Evolutionary conservation across 805 yeast species (phyloP).

Genomic region (Yarrowia yakushimensis): DNA sequence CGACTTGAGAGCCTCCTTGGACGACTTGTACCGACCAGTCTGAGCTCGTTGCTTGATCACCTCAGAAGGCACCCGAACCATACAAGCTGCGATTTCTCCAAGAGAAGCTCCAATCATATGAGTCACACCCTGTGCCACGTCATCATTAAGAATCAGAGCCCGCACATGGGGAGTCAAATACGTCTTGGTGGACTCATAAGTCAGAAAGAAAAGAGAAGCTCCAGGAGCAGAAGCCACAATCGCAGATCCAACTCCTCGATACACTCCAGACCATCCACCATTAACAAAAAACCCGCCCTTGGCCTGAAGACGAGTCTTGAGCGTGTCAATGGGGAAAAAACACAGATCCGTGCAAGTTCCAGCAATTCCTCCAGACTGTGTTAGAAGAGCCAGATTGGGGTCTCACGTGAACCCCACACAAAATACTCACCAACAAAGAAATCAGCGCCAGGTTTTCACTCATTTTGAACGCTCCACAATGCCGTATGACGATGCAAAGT

Average conservation of each 20-base stretch:
- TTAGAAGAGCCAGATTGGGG: no score
- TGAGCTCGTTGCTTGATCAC: slow-evolving; percentile 95
- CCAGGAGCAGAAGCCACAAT: slow-evolving; percentile 92
- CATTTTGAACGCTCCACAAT: slow-evolving; percentile 1
- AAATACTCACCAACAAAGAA: slow-evolving; percentile 26
- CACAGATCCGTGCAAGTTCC: slow-evolving; percentile 94
- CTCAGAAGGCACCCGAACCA: slow-evolving; percentile 94
- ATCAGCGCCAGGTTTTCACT: slow-evolving; percentile 26
- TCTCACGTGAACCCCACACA: background rate
- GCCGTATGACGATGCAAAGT: background rate
- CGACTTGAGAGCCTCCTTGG: slow-evolving; percentile 63
- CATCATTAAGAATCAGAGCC: slow-evolving; percentile 34
- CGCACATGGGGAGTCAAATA: slow-evolving; percentile 41
- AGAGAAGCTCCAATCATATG: slow-evolving; percentile 87
- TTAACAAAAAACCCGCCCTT: slow-evolving; percentile 87
- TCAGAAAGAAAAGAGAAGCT: slow-evolving; percentile 71
- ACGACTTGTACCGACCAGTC: slow-evolving; percentile 54
- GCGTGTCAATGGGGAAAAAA: slow-evolving; percentile 93
- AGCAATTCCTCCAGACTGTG: slow-evolving; percentile 74
- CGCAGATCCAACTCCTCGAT: slow-evolving; percentile 88
- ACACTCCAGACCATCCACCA: slow-evolving; percentile 92
- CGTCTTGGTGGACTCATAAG: slow-evolving; percentile 74
- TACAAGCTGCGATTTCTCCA: slow-evolving; percentile 92
- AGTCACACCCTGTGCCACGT: slow-evolving; percentile 44
- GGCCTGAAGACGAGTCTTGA: slow-evolving; percentile 93